Evolutionary conservation across 148 eudicot species (phyloP), one percentile per base, ranked within the genome.

Genomic region (Persicaria tinctoria): DNA sequence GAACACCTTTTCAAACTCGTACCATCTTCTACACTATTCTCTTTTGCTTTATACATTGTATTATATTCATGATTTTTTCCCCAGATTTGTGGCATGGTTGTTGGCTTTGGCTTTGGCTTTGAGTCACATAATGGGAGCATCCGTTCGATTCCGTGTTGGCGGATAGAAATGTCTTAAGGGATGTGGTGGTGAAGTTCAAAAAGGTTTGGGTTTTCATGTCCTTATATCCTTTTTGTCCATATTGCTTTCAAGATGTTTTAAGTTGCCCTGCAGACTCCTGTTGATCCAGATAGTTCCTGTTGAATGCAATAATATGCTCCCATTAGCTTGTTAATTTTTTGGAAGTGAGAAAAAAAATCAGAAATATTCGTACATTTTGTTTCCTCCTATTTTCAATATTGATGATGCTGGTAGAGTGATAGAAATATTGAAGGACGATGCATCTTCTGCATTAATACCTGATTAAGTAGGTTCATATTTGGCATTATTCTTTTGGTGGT

Each of bases 91-190:
- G 76, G 94, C 96, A 83, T 78, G 90, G 84, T 76, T 94, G 82
- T 38, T 89, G 83, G 92, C 96, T 59, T 89, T 91, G 90, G 80
- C n/a, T n/a, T n/a, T n/a, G n/a, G n/a, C 86, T 78, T 80, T 94
- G 85, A 92, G 98, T 79, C 98, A 89, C 73, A 76, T 85, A 64
- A 68, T 90, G 81, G 96, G 96, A 77, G 97, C 96, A 77, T 91
- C 97, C 49, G 90, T 94, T 70, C 82, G 83, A 79, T 94, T 92
- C 73, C 91, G 93, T 57, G 81, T 91, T 77, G 93, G 96, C 72
- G 98, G 98, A 82, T 94, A 96, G 97, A 92, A 90, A 90, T 90
- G 97, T 78, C 82, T 94, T n/a, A 81, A 87, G 96, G 82, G 97
- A 94, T 85, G 86, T 94, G 51, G 90, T 83, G 75, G 77, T 94